These are phyloP conservation scores for Danielozyma ontarioensis DNA, from an alignment of 805 yeast species.

Conservation along the genomic window DNA sequence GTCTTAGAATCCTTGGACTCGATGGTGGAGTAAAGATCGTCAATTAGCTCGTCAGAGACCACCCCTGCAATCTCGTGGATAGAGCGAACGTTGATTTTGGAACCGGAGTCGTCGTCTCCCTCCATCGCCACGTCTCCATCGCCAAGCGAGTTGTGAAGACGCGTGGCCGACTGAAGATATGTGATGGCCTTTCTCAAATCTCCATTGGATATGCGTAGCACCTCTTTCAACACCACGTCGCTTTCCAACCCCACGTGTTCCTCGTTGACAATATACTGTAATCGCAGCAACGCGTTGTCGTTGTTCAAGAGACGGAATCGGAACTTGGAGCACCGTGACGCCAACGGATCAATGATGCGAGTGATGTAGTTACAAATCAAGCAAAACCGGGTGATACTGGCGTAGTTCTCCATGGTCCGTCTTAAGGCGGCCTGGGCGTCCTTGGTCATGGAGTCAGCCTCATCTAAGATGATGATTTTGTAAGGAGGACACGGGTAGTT, in stretches of 20 bases:
- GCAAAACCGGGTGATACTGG: constrained; percentile 86
- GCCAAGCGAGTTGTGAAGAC: constrained; percentile 34
- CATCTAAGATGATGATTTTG: constrained; percentile 87
- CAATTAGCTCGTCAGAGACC: constrained; percentile 48
- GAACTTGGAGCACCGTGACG: constrained; percentile 94
- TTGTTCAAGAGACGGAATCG: constrained; percentile 78
- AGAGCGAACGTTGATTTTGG: constrained; percentile 38
- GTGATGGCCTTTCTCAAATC: constrained; percentile 94
- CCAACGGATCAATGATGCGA: constrained; percentile 92
- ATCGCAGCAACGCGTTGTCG: constrained; percentile 62
- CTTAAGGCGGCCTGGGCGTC: constrained; percentile 95
- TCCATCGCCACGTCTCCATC: constrained; percentile 31
- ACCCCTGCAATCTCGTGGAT: constrained; percentile 76
- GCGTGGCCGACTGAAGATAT: constrained; percentile 76
- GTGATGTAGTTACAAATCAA: constrained; percentile 95
- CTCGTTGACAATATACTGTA: constrained; percentile 52
- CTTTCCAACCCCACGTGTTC: constrained; percentile 24
- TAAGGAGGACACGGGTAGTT: constrained; percentile 96
- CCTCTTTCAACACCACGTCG: constrained; percentile 56
- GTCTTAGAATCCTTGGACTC: constrained; percentile 18
- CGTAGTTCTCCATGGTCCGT: constrained; percentile 89
- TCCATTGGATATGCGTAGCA: constrained; percentile 74
- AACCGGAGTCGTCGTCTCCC: constrained; percentile 23
- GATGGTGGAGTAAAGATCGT: constrained; percentile 32
- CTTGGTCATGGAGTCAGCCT: constrained; percentile 96